Percentiles rank a stretch among this genome's conserved stretches.
phyloP scores from a whole-genome alignment of 129 eudicot species.

The Solidago caesia region DNA sequence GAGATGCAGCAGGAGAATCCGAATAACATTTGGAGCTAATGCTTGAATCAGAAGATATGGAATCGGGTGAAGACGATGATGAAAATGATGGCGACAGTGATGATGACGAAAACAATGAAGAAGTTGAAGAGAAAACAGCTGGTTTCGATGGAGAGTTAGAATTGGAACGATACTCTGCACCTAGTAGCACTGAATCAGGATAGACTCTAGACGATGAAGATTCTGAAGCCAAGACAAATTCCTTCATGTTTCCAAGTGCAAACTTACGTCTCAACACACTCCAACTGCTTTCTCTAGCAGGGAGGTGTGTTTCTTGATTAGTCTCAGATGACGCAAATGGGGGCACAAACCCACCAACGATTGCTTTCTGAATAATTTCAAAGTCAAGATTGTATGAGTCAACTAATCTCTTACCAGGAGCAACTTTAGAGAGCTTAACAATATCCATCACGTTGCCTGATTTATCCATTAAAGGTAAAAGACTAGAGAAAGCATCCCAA shows the following conservation, averaged over 20 bases:
- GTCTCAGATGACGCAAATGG: conserved; percentile 69
- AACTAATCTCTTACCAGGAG: conserved; percentile 54
- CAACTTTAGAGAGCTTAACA: conserved; percentile 27
- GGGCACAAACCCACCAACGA: conserved; percentile 68
- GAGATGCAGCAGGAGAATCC: conserved; percentile 62
- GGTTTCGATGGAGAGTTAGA: conserved; percentile 25
- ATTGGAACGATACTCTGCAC: conserved; percentile 23
- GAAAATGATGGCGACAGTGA: conserved; percentile 43
- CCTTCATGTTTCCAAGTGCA: conserved; percentile 65
- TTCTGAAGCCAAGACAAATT: conserved; percentile 59
- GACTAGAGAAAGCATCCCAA: conserved; percentile 60
- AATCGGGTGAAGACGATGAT: conserved; percentile 60
- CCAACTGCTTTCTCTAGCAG: conserved; percentile 86
- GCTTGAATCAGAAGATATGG: conserved; percentile 48
- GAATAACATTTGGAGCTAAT: conserved; percentile 25
- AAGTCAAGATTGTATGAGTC: conserved; percentile 55
- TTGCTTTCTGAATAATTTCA: conserved; percentile 77
- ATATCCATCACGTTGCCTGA: conserved; percentile 31
- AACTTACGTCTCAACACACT: conserved; percentile 67
- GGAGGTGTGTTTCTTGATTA: conserved; percentile 73
- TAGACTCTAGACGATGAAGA: conserved; percentile 46
- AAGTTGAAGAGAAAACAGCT: conserved; percentile 24
- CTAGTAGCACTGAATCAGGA: conserved; percentile 41
- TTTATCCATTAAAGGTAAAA: conserved; percentile 48
- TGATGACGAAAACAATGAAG: conserved; percentile 27